Percentiles rank a stretch among this genome's conserved stretches.
Conservation (phyloP, 768 basidiomycete species). For the Termitomyces sp. region DNA sequence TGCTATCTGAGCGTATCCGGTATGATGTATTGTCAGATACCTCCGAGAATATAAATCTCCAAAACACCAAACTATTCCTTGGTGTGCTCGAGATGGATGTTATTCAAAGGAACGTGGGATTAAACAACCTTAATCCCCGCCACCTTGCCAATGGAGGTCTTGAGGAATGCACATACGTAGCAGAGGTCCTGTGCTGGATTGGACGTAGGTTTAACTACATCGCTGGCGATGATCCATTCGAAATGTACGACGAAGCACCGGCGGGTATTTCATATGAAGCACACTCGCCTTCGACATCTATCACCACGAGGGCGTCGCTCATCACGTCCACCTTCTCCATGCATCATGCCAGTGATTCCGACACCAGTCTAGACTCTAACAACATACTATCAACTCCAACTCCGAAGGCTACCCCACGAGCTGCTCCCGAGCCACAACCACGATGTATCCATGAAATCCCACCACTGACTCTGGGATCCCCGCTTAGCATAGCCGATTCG, state of each 20-base stretch:
- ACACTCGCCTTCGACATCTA: slow-evolving; percentile 28
- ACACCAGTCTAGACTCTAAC: slow-evolving; percentile 23
- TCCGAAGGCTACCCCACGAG: slow-evolving; percentile 9
- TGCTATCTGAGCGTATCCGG: slow-evolving; percentile 52
- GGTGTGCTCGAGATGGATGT: slow-evolving; percentile 69
- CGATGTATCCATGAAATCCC: slow-evolving; percentile 55
- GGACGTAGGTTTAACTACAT: slow-evolving; percentile 38
- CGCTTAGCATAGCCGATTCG: slow-evolving; percentile 10
- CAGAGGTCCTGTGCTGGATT: slow-evolving; percentile 66
- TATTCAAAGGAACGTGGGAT: slow-evolving; percentile 53
- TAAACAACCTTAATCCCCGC: slow-evolving; percentile 61
- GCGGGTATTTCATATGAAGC: not conserved
- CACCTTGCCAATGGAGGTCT: slow-evolving; percentile 58
- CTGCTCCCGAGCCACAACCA: slow-evolving; percentile 15
- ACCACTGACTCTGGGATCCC: slow-evolving; percentile 28
- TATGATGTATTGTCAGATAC: slow-evolving; percentile 18
- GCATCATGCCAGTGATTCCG: slow-evolving; percentile 17
- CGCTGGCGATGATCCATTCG: slow-evolving; percentile 8
- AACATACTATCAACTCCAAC: slow-evolving; percentile 15
- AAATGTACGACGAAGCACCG: slow-evolving; percentile 1
- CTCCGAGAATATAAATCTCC: slow-evolving; percentile 34
- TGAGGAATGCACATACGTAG: slow-evolving; percentile 65
- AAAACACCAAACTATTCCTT: slow-evolving; percentile 70
- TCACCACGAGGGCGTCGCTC: slow-evolving; percentile 21
- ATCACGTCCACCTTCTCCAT: slow-evolving; percentile 18